Evolutionary conservation across 2,329 filamentous ascomycete genomes (phyloP).

Genomic region (Colletotrichum musicola): DNA sequence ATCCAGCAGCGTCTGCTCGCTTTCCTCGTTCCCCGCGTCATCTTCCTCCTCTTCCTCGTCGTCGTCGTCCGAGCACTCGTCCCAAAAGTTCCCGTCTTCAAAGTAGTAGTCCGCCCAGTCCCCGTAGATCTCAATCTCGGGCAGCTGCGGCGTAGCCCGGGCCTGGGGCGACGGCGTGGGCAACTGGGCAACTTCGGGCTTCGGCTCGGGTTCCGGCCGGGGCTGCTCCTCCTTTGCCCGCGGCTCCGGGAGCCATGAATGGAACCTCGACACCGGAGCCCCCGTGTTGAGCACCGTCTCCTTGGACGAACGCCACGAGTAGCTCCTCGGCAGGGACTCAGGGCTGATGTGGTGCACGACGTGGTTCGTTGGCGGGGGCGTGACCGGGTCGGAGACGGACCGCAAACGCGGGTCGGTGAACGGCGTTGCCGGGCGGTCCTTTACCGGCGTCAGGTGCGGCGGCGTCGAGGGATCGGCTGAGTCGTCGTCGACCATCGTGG

Average conservation of each 20-base stretch:
- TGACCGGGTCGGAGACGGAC: conserved; percentile 22
- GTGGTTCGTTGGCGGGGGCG: conserved; percentile 32
- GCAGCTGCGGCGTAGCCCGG: background rate
- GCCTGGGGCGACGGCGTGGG: background rate
- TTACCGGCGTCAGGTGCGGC: conserved; percentile 19
- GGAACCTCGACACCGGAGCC: conserved; percentile 15
- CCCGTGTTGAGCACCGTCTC: conserved; percentile 33
- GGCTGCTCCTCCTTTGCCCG: background rate
- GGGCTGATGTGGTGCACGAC: conserved; percentile 19
- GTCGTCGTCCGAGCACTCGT: conserved; percentile 4
- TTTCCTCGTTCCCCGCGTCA: background rate
- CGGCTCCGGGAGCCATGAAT: conserved; percentile 28
- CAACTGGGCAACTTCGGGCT: background rate
- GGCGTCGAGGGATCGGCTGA: conserved; percentile 15
- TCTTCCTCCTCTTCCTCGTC: conserved; percentile 7
- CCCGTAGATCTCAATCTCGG: conserved; percentile 36
- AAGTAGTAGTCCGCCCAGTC: conserved; percentile 42
- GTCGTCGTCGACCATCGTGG: conserved; percentile 32
- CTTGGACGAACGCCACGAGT: conserved; percentile 35
- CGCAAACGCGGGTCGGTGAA: conserved; percentile 28
- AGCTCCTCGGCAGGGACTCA: conserved; percentile 12
- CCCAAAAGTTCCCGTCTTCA: conserved; percentile 37
- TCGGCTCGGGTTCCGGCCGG: background rate
- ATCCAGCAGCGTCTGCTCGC: no score
- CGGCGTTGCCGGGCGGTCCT: conserved; percentile 29